Evolutionary conservation across 352 stramenopile genomes (phyloP), one percentile per base, ranked within the genome.

Genomic region (Pythium apleroticum): DNA sequence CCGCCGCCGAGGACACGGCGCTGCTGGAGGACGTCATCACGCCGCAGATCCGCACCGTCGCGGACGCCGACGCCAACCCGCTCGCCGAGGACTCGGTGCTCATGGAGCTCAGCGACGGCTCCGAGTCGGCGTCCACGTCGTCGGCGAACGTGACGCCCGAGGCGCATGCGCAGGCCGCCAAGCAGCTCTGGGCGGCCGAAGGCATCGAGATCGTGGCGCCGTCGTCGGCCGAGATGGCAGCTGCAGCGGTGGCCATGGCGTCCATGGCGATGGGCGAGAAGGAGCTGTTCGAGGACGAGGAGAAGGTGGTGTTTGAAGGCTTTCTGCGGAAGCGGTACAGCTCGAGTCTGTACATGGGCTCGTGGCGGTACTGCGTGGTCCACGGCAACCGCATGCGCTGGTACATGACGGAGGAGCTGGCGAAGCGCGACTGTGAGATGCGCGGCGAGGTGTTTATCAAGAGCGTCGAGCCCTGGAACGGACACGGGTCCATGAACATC

Each of bases 271-370:
- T 60, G 27, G 49, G 28, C 25, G 60, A 67, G 15, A 67, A 67
- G 49, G 63, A 62, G 31, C 55, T 20, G 30, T 20, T 31, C 25
- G 39, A 48, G 48, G 43, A 55, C 52, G 60, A 58, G 45, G 60
- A 69, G 19, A 62, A 60, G 22, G 49, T 67, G 17, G 30, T 31
- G 15, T 88, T 76, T 63, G 73, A 78, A 58, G 84, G 81, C 0
- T 84, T 78, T 48, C 60, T 93, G 28, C 80, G 84, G 63, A 93
- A 91, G 56, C 78, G 84, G 22, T 93, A 88, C 58, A 75, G 70
- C 52, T 75, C 64, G 60, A 88, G 74, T 59, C 50, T 87, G 43
- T 93, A 91, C 74, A 91, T 93, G 84, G 84, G 84, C 31, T 86
- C 80, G 54, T 89, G 78, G 80, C 77, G 84, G 20, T 93, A 80